Conservation (phyloP, 345 rosid genomes). For the Pistacia integerrima region DNA sequence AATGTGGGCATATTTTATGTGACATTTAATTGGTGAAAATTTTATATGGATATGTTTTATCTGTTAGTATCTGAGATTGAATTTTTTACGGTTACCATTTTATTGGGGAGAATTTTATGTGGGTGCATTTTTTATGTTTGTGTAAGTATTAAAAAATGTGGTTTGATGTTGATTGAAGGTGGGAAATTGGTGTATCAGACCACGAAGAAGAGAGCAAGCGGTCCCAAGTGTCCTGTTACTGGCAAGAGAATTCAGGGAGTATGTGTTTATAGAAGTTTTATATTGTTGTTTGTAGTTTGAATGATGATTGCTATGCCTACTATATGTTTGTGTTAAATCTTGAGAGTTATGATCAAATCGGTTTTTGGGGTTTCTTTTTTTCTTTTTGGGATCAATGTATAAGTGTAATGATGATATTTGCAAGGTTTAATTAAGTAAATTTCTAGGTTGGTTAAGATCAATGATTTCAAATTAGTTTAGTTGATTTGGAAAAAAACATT, state of each 20-base stretch:
- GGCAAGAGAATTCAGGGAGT: conserved; percentile 83
- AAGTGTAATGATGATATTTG: neutral
- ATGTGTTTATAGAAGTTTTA: conserved; percentile 12
- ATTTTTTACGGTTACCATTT: too few species aligned
- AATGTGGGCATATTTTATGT: neutral
- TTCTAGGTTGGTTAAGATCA: neutral
- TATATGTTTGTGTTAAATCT: neutral
- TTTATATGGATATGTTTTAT: neutral
- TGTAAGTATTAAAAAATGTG: neutral
- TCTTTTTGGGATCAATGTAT: neutral
- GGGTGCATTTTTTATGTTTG: neutral
- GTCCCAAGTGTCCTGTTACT: conserved; percentile 73
- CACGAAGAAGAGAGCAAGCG: conserved; percentile 75
- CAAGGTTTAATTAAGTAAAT: neutral
- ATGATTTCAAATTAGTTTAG: neutral
- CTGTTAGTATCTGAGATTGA: neutral
- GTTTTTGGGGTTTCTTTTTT: neutral
- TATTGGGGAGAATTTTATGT: too few species aligned
- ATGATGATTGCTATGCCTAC: too few species aligned
- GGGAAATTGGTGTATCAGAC: conserved; percentile 78
- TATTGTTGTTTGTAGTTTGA: neutral
- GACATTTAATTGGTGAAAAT: neutral
- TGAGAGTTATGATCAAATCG: neutral
- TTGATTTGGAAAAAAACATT: neutral
- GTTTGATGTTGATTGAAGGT: conserved; percentile 33